Conservation (phyloP, 805 yeast genomes). For the Debaryomyces castellii region DNA sequence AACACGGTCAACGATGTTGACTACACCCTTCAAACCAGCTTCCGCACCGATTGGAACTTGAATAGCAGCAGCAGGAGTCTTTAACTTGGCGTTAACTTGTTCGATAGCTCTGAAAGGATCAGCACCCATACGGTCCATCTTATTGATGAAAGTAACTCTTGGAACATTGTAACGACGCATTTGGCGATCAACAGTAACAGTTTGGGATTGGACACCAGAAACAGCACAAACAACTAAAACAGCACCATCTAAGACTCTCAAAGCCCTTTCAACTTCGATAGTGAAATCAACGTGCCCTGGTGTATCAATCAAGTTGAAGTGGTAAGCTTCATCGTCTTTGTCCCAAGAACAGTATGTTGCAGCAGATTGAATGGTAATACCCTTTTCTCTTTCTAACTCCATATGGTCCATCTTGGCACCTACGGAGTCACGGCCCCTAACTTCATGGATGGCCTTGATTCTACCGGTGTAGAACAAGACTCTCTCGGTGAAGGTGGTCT, state of each 20-base stretch:
- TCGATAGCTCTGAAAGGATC: constrained; percentile 95
- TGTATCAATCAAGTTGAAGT: constrained; percentile 94
- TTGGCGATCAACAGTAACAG: constrained; percentile 98
- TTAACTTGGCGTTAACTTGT: constrained; percentile 82
- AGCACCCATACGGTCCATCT: constrained; percentile 99
- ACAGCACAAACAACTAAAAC: constrained; percentile 98
- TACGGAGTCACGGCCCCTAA: constrained; percentile 93
- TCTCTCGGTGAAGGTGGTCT: constrained; percentile 97
- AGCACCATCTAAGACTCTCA: constrained; percentile 97
- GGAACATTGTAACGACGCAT: constrained; percentile 99
- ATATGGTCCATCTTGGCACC: constrained; percentile 99
- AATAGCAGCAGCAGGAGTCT: constrained; percentile 93
- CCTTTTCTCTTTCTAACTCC: constrained; percentile 98
- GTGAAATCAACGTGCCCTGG: constrained; percentile 99
- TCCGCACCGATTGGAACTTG: constrained; percentile 98
- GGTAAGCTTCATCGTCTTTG: constrained; percentile 65
- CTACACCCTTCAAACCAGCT: constrained; percentile 79
- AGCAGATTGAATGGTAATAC: constrained; percentile 98
- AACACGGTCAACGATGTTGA: constrained; percentile 84
- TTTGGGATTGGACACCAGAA: constrained; percentile 96
- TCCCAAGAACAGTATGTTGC: constrained; percentile 98
- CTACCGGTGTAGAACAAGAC: constrained; percentile 95
- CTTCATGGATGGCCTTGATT: constrained; percentile 95
- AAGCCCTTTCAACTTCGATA: constrained; percentile 97
- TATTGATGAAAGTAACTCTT: constrained; percentile 91